phyloP scores from a whole-genome alignment of 768 basidiomycete species.

The Tricholoma hemisulphureum region DNA sequence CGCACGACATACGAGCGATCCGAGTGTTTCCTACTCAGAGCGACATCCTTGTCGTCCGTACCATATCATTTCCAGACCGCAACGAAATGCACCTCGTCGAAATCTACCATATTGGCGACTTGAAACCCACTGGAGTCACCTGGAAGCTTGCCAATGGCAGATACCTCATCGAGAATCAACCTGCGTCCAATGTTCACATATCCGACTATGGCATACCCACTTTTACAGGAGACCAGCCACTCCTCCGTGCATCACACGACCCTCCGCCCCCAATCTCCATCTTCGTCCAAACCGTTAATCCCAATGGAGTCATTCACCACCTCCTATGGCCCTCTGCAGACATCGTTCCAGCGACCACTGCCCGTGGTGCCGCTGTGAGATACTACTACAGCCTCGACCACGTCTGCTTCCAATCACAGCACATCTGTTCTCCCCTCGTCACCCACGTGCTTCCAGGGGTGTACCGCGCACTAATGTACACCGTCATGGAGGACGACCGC shows the following conservation, averaged over 20 bases:
- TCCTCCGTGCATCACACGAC: slow-evolving; percentile 19
- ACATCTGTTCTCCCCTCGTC: slow-evolving; percentile 24
- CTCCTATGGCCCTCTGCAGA: slow-evolving; percentile 29
- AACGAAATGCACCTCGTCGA: slow-evolving; percentile 26
- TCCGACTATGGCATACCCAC: slow-evolving; percentile 38
- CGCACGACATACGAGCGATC: slow-evolving; percentile 49
- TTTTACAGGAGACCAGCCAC: slow-evolving; percentile 27
- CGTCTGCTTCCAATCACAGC: slow-evolving; percentile 24
- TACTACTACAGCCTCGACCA: slow-evolving; percentile 27
- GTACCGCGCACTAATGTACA: slow-evolving; percentile 43
- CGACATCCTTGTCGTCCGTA: slow-evolving; percentile 52
- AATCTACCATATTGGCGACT: slow-evolving; percentile 12
- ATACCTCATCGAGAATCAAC: slow-evolving; percentile 23
- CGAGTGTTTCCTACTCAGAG: slow-evolving; percentile 51
- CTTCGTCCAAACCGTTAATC: slow-evolving; percentile 29
- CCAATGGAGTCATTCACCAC: slow-evolving; percentile 33
- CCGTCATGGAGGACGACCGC: slow-evolving; percentile 29
- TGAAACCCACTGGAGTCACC: neutral
- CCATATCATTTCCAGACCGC: slow-evolving; percentile 20
- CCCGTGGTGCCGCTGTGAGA: slow-evolving; percentile 1
- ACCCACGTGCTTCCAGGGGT: slow-evolving; percentile 42
- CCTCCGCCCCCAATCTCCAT: slow-evolving; percentile 42
- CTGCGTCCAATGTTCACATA: slow-evolving; percentile 32
- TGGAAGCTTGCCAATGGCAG: slow-evolving; percentile 19
- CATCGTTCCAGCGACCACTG: slow-evolving; percentile 7